These are phyloP conservation scores for Sodiomyces alkalinus DNA, from an alignment of 2,329 filamentous ascomycete genomes.

Conservation along the genomic window DNA sequence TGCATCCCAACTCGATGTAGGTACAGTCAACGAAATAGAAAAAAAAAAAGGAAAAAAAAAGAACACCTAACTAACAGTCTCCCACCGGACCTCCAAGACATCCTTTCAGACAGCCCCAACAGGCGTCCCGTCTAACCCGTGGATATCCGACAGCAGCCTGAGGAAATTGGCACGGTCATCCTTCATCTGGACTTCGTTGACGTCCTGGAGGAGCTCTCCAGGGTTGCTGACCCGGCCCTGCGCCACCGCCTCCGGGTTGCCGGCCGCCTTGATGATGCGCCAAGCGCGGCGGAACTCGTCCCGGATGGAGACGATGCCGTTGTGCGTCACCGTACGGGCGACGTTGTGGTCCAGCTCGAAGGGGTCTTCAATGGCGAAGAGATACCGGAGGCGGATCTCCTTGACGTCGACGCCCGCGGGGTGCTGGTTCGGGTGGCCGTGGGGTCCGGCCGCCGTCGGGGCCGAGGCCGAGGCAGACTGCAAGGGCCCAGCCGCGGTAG, in stretches of 20 bases:
- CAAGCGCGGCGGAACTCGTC: slow-evolving; percentile 75
- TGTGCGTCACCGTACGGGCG: slow-evolving; percentile 69
- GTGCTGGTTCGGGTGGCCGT: slow-evolving; percentile 1
- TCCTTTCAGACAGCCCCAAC: not conserved
- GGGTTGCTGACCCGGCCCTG: slow-evolving; percentile 9
- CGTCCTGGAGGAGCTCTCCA: slow-evolving; percentile 39
- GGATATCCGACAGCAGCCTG: slow-evolving; percentile 24
- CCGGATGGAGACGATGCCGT: slow-evolving; percentile 65
- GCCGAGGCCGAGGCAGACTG: not conserved
- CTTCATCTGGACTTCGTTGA: slow-evolving; percentile 19
- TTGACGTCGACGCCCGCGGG: slow-evolving; percentile 29
- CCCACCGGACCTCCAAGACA: not conserved
- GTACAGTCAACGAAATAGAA: too few relatives aligned
- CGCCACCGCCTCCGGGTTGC: slow-evolving; percentile 18
- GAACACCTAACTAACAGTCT: not conserved
- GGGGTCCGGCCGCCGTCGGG: too few relatives aligned
- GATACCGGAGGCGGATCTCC: slow-evolving; percentile 63
- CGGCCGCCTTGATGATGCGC: slow-evolving; percentile 46
- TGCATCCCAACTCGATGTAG: too few relatives aligned
- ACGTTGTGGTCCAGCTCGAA: slow-evolving; percentile 85
- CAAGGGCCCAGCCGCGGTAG: too few relatives aligned
- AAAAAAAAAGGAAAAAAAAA: too few relatives aligned
- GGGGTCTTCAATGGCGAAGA: slow-evolving; percentile 84
- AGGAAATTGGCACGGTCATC: slow-evolving; percentile 19
- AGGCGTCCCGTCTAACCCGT: slow-evolving; percentile 11